Evolutionary conservation across 495 filamentous ascomycete genomes (phyloP).

Genomic region (Physcia stellaris): DNA sequence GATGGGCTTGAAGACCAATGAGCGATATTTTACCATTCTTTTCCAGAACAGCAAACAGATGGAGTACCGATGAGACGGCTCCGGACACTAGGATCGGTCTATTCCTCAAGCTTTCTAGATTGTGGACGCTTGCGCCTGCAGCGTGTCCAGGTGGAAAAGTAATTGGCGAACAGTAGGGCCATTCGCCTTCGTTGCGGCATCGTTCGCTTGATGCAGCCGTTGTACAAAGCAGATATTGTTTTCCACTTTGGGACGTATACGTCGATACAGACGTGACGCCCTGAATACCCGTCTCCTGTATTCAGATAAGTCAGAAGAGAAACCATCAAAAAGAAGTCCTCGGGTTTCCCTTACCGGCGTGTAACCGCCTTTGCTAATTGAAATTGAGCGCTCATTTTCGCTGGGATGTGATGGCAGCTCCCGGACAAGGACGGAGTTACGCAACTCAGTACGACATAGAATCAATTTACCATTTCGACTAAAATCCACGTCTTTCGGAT

Average conservation of each 20-base stretch:
- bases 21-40: conserved; percentile 3
- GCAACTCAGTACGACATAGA: too few species aligned
- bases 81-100: conserved; percentile 4
- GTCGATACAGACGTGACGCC: conserved; percentile 11
- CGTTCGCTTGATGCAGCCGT: conserved; percentile 11
- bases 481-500: too few species aligned
- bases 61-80: conserved; percentile 2
- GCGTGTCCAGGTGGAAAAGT: neutral
- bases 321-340: too few species aligned
- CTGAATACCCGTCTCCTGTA: conserved; percentile 7
- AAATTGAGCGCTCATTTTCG: too few species aligned
- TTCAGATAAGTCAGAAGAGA: too few species aligned
- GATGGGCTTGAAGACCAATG: conserved; percentile 1
- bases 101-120: conserved; percentile 3
- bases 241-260: conserved; percentile 3
- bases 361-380: conserved; percentile 3
- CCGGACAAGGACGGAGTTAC: too few species aligned
- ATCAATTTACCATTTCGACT: too few species aligned
- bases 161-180: conserved; percentile 11
- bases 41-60: conserved; percentile 8
- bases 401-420: too few species aligned
- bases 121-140: neutral
- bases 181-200: conserved; percentile 9
- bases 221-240: conserved; percentile 8
- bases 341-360: conserved; percentile 7